phyloP scores from a whole-genome alignment of 1,284 basidiomycete species.

The Laetiporus sulphureus region DNA sequence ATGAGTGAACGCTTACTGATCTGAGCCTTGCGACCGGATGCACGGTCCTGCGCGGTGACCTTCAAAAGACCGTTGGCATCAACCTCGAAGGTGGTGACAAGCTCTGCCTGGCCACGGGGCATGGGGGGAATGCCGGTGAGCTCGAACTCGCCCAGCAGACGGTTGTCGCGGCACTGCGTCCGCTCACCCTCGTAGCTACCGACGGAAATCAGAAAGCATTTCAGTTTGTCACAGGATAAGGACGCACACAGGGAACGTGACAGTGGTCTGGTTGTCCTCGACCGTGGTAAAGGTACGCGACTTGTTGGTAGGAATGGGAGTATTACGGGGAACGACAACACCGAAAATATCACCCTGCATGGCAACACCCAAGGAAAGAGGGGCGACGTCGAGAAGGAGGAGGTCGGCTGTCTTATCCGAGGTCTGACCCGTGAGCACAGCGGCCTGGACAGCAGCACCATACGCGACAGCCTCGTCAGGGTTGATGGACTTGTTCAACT shows the following conservation, averaged over 20 bases:
- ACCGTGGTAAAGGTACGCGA: slow-evolving; percentile 94
- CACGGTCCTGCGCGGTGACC: slow-evolving; percentile 91
- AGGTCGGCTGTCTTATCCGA: slow-evolving; percentile 95
- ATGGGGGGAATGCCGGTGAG: slow-evolving; percentile 94
- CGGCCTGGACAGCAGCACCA: slow-evolving; percentile 96
- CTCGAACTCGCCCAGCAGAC: slow-evolving; percentile 95
- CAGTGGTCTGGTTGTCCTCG: slow-evolving; percentile 97
- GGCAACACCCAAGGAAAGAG: slow-evolving; percentile 94
- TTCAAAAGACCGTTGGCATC: slow-evolving; percentile 96
- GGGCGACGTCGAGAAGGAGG: slow-evolving; percentile 92
- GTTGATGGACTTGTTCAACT: slow-evolving; percentile 98
- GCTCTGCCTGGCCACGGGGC: slow-evolving; percentile 94
- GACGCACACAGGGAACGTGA: slow-evolving; percentile 91
- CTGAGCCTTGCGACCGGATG: slow-evolving; percentile 93
- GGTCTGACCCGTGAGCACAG: slow-evolving; percentile 92
- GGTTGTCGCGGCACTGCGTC: slow-evolving; percentile 95
- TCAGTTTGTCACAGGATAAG: too few species aligned
- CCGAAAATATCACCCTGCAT: slow-evolving; percentile 98
- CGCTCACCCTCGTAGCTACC: slow-evolving; percentile 91
- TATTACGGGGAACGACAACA: slow-evolving; percentile 95
- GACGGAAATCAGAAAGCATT: too few species aligned
- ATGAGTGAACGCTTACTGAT: slow-evolving; percentile 74
- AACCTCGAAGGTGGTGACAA: slow-evolving; percentile 95
- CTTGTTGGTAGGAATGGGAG: slow-evolving; percentile 96
- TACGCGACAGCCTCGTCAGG: slow-evolving; percentile 94